Base-by-base conservation (phyloP, 2,329 filamentous ascomycete genomes). In the Colletotrichum cereale region DNA sequence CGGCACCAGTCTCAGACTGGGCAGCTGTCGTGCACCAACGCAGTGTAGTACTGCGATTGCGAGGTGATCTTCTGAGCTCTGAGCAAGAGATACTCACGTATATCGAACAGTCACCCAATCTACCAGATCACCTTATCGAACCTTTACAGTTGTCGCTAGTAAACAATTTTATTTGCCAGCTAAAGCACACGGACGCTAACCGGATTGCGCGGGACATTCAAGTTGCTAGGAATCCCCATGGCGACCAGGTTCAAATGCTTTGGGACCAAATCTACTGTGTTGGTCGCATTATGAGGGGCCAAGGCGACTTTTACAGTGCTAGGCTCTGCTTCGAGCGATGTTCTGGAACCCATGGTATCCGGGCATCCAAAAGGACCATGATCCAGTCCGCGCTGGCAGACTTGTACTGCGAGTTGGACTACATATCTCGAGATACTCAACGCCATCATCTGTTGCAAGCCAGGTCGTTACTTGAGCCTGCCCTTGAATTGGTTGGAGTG, bases 251-350 rank as follows among this genome's bases (percentile, higher is more conserved):
- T 26, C 48, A 26, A 14, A 12, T 50, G n/a, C 11, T 50, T 26
- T 50, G n/a, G 48, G 48, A 50, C 24, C n/a, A 50, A 26, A 50
- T 50, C 26, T 50, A 50, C 48, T 50, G 48, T 50, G 48, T 50
- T 50, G n/a, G 48, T 50, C n/a, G n/a, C n/a, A 26, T 50, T 50
- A 50, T 50, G n/a, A 50, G 48, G n/a, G 48, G 48, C 7, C 21
- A 26, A 50, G 48, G 48, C n/a, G n/a, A 50, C n/a, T 50, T 50
- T 26, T 11, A 50, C 21, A 50, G 48, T 26, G 48, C 48, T 26
- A 50, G 12, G 26, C 5, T 50, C 48, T 50, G n/a, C 48, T 50
- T 50, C 26, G n/a, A 50, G n/a, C n/a, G 24, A 26, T 50, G 48
- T 50, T 50, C 24, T 26, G 24, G 12, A 50, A 50, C 48, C n/a